Percentiles rank a stretch among this genome's conserved stretches.
Conservation (phyloP, 345 rosid species). For the Aquilaria malaccensis region DNA sequence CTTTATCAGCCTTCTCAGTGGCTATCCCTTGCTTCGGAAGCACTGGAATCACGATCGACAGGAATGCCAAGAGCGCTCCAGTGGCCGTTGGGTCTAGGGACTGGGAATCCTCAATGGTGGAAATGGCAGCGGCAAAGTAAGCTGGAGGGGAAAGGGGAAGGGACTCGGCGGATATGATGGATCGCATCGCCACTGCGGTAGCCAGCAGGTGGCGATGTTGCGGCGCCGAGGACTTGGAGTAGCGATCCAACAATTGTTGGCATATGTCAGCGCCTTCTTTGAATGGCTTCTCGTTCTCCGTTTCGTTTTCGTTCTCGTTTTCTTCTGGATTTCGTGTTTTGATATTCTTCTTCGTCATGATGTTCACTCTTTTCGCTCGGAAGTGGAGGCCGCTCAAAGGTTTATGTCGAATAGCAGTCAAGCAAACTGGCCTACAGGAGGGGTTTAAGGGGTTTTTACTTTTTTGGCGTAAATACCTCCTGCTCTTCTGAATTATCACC, state of each 20-base stretch:
- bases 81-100: constrained; percentile 46
- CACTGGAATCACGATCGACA: constrained; percentile 49
- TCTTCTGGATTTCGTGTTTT: background rate
- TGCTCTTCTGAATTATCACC: no score
- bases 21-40: constrained; percentile 43
- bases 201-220: constrained; percentile 94
- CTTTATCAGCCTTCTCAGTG: constrained; percentile 53
- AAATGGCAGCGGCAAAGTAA: constrained; percentile 80
- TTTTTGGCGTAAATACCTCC: no score
- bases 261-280: constrained; percentile 56
- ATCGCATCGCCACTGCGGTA: constrained; percentile 80
- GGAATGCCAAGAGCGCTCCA: constrained; percentile 61
- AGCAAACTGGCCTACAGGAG: no score
- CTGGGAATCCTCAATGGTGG: constrained; percentile 28
- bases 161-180: constrained; percentile 65
- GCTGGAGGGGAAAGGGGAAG: constrained; percentile 50
- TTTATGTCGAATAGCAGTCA: no score
- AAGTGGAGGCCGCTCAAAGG: no score
- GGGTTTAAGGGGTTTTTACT: no score
- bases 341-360: background rate
- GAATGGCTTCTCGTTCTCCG: constrained; percentile 26
- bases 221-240: constrained; percentile 67
- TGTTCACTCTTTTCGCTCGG: no score
- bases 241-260: constrained; percentile 87
- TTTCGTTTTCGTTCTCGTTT: constrained; percentile 7